Evolutionary conservation across 352 stramenopile species (phyloP).

Genomic region (Bremia lactucae): DNA sequence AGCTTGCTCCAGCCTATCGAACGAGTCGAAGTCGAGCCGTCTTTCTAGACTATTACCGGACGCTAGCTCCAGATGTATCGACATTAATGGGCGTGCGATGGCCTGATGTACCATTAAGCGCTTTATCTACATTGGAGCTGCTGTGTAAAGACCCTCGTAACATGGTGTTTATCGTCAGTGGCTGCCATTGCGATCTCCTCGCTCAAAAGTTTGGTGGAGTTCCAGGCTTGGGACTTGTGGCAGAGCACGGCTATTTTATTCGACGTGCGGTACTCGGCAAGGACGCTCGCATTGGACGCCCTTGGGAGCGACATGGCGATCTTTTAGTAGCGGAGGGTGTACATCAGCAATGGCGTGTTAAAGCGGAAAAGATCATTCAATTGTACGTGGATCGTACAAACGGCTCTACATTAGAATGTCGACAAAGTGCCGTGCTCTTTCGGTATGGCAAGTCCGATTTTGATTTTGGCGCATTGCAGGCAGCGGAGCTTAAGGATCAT

Average conservation of each 20-base stretch:
- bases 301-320: constrained; percentile 62
- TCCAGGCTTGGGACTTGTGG: constrained; percentile 92
- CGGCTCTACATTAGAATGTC: constrained; percentile 95
- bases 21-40: constrained; percentile 85
- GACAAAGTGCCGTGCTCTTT: constrained; percentile 96
- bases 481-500: constrained; percentile 94
- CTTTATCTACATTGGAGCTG: constrained; percentile 79
- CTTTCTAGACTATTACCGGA: constrained; percentile 98
- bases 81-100: constrained; percentile 67
- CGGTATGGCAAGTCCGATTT: constrained; percentile 97
- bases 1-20: constrained; percentile 48
- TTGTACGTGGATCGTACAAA: constrained; percentile 97
- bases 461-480: constrained; percentile 96
- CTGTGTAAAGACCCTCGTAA: constrained; percentile 92
- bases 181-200: constrained; percentile 93
- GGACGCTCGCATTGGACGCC: constrained; percentile 50
- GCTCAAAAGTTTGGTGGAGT: constrained; percentile 90
- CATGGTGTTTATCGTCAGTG: constrained; percentile 96
- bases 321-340: constrained; percentile 42
- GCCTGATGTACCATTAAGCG: constrained; percentile 63
- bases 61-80: constrained; percentile 87
- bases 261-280: constrained; percentile 48
- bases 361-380: constrained; percentile 93
- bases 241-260: constrained; percentile 98
- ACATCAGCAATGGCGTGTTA: constrained; percentile 87